Evolutionary conservation across 176 grass and related monocot species (phyloP), one percentile per base, ranked within the genome.

Genomic region (Triticum dicoccoides): DNA sequence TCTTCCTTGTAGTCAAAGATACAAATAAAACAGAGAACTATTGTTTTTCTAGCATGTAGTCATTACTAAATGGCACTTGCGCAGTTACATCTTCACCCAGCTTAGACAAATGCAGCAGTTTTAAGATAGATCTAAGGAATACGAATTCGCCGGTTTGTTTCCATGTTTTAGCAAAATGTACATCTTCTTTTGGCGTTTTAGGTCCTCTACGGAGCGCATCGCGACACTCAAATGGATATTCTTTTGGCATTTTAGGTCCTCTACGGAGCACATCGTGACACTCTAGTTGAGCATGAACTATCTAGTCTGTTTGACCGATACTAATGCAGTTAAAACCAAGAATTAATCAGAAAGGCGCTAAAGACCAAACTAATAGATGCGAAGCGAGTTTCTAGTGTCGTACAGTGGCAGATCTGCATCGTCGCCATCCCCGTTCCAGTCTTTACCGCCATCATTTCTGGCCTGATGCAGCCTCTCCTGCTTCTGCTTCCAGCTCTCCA

Each of bases 401-500:
- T 91, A 98, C 93, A 96, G 70, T 91, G 93, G 88, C 76, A 98
- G 90, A 89, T 96, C 93, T 58, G 59, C 76, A n/a, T 89, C 93
- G 37, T 93, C 93, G 2, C 88, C 93, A 64, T 95, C 91, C 0
- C 86, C 86, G 39, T 92, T 85, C 88, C 86, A 91, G 21, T 87
- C 89, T 91, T 88, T 91, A 70, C 81, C 51, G 38, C 89, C 81
- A 77, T 92, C 87, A 75, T 79, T 90, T n/a, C 91, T 88, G 30
- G 32, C 72, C 79, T 85, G 89, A 8, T 95, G 88, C 70, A 87
- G 44, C 76, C 92, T 95, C 21, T 95, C 93, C 79, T 95, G 93
- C 86, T 95, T 95, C 83, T 95, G 93, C 77, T 95, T 95, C 93
- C 93, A 95, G 77, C 82, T 88, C 69, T 95, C 93, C 93, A 95